Percentiles rank a stretch among this genome's conserved stretches.
These are phyloP conservation scores for Akebia trifoliata DNA, from an alignment of 164 flowering plant genomes.

Conservation along the genomic window DNA sequence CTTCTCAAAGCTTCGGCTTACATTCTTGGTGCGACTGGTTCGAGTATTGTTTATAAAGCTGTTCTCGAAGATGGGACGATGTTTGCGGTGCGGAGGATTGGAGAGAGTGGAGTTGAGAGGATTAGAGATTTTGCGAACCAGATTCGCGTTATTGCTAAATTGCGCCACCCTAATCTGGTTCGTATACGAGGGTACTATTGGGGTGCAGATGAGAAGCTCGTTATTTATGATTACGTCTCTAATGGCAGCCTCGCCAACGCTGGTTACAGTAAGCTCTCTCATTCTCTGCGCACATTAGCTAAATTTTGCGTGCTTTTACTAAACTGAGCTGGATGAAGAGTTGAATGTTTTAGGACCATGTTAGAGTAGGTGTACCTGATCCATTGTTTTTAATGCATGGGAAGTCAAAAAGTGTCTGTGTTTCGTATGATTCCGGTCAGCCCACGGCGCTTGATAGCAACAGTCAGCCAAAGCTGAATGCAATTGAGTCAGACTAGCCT, in stretches of 20 bases:
- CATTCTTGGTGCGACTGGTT: slow-evolving; percentile 79
- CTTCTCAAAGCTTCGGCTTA: slow-evolving; percentile 90
- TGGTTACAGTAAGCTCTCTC: slow-evolving; percentile 58
- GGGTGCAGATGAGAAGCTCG: slow-evolving; percentile 90
- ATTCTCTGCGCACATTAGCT: slow-evolving; percentile 2
- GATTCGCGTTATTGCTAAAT: slow-evolving; percentile 60
- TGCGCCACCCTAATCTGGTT: slow-evolving; percentile 84
- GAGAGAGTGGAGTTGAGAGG: slow-evolving; percentile 57
- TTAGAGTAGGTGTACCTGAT: no score
- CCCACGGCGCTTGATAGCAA: background rate
- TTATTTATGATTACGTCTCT: slow-evolving; percentile 84
- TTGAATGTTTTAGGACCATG: no score
- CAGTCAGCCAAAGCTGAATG: no score
- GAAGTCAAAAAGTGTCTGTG: no score
- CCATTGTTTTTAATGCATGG: no score
- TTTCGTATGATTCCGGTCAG: background rate
- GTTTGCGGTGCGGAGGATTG: slow-evolving; percentile 77
- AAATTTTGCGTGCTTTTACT: background rate
- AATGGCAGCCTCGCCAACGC: slow-evolving; percentile 87
- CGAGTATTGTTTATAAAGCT: slow-evolving; percentile 93
- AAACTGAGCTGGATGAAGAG: slow-evolving; percentile 7
- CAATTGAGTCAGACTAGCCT: no score
- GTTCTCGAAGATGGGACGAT: slow-evolving; percentile 64
- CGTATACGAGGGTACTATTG: slow-evolving; percentile 81
- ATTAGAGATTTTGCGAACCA: slow-evolving; percentile 76